Evolutionary conservation across 2,329 filamentous ascomycete genomes (phyloP).

Genomic region (Pseudogymnoascus sp.): DNA sequence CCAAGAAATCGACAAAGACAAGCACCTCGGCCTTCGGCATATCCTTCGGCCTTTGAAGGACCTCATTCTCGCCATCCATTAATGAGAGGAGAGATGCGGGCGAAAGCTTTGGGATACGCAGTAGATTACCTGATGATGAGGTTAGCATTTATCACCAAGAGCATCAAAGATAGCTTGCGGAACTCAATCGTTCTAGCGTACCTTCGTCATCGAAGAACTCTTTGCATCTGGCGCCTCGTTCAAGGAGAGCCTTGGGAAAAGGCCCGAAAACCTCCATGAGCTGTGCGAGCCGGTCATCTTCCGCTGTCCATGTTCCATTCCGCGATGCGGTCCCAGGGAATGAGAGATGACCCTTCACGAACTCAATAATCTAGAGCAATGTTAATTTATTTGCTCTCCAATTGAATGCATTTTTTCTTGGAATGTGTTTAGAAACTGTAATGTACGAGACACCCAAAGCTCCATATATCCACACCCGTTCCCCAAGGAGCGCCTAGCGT

Average conservation of each 20-base stretch:
- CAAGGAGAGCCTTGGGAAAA: background rate
- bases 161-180: background rate
- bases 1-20: conserved; percentile 67
- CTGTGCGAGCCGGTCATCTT: background rate
- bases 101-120: background rate
- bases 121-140: background rate
- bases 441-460: background rate
- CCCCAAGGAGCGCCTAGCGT: background rate
- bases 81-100: background rate
- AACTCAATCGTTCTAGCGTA: background rate
- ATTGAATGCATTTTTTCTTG: background rate
- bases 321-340: background rate
- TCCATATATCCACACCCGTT: background rate
- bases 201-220: background rate
- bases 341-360: background rate
- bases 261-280: background rate
- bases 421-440: background rate
- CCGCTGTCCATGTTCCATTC: background rate
- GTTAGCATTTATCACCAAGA: background rate
- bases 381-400: background rate
- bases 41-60: background rate
- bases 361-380: background rate
- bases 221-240: background rate
- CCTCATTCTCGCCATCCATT: background rate
- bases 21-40: conserved; percentile 61